Percentiles rank a stretch among this genome's conserved stretches.
These are phyloP conservation scores for Ustilago lituana DNA, from an alignment of 1,284 basidiomycete genomes.

Conservation along the genomic window DNA sequence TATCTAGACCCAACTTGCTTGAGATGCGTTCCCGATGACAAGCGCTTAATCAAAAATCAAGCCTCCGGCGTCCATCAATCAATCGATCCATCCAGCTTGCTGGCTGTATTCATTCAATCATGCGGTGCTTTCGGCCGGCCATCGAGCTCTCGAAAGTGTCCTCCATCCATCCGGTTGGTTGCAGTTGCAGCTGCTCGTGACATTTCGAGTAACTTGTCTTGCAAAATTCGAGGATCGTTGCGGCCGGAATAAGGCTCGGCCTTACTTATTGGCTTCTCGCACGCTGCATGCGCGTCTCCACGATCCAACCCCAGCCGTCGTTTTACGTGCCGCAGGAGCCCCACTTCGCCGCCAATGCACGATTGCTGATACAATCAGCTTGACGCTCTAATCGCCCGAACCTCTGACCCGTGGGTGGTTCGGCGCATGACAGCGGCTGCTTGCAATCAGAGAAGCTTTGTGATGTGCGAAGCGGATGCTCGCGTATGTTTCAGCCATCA, in stretches of 20 bases:
- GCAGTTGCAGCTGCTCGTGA: neutral
- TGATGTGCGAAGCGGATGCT: neutral
- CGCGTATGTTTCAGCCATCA: neutral
- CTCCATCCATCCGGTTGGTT: slow-evolving; percentile 5
- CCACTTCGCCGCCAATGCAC: too few species aligned
- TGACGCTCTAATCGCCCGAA: too few species aligned
- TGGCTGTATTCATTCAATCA: neutral
- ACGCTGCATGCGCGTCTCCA: slow-evolving; percentile 3
- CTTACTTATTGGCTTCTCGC: neutral
- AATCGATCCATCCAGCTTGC: neutral
- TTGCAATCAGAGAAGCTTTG: too few species aligned
- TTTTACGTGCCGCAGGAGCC: neutral
- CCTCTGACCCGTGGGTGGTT: too few species aligned
- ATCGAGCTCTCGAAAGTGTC: neutral
- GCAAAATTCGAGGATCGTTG: slow-evolving; percentile 17
- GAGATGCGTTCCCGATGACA: too few species aligned
- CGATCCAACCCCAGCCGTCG: neutral
- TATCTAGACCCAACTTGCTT: slow-evolving; percentile 4
- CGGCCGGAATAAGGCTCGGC: slow-evolving; percentile 39
- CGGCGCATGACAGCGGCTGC: too few species aligned
- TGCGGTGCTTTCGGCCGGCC: slow-evolving; percentile 7
- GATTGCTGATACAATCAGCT: too few species aligned
- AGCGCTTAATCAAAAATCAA: neutral
- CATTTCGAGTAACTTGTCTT: neutral
- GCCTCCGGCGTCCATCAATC: neutral